phyloP scores from a whole-genome alignment of 352 stramenopile genomes.

The Stramenopiles sp. region DNA sequence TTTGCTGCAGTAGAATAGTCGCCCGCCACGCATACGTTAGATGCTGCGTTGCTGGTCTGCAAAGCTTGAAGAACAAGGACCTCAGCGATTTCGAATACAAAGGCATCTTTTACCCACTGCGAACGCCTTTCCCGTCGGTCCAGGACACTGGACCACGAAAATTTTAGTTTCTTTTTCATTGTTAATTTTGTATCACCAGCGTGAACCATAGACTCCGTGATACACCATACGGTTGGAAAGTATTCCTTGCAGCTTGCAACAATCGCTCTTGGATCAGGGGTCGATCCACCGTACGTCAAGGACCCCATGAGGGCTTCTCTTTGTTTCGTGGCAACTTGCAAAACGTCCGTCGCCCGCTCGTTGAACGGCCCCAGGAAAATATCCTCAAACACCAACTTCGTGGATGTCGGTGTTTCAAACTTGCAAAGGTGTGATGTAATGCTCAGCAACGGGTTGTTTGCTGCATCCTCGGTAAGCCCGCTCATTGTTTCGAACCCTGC shows the following conservation, averaged over 20 bases:
- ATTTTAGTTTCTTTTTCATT: constrained; percentile 11
- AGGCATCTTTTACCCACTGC: not conserved
- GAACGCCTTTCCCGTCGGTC: not conserved
- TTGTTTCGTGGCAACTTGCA: constrained; percentile 7
- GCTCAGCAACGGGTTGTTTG: not conserved
- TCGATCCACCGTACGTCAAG: constrained; percentile 8
- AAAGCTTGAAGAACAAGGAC: not conserved
- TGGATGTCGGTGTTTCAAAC: not conserved
- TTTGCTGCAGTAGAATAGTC: not conserved
- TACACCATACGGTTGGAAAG: constrained; percentile 4
- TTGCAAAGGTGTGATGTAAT: not conserved
- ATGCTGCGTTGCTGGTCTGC: not conserved
- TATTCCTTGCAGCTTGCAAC: constrained; percentile 9
- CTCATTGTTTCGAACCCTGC: not conserved
- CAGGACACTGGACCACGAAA: constrained; percentile 6
- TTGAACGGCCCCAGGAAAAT: constrained; percentile 6
- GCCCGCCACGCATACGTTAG: not conserved
- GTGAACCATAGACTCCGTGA: constrained; percentile 7
- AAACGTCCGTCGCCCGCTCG: not conserved
- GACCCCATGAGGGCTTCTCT: not conserved
- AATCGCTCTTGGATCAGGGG: not conserved
- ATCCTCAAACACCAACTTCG: constrained; percentile 2
- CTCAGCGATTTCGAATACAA: constrained; percentile 7
- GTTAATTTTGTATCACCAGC: not conserved
- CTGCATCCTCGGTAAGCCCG: not conserved